Conservation (phyloP, 2,329 filamentous ascomycete genomes). For the Trichoderma simmonsii region DNA sequence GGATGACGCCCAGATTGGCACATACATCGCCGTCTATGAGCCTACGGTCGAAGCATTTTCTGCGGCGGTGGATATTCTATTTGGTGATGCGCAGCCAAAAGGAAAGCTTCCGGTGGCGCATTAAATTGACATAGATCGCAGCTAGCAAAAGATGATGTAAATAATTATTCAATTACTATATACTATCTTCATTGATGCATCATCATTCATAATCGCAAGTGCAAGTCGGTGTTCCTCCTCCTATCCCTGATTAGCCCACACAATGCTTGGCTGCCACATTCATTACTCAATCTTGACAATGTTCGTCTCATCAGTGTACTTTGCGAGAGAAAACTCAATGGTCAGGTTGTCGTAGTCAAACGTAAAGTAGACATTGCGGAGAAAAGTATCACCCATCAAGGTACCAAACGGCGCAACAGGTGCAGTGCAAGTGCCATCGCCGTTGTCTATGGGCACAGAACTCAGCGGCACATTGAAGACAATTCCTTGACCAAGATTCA, state of each 20-base stretch:
- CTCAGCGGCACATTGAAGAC: constrained; percentile 16
- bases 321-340: constrained; percentile 16
- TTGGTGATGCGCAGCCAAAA: constrained; percentile 19
- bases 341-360: constrained; percentile 20
- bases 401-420: not conserved
- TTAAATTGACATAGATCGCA: not conserved
- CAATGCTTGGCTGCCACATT: not conserved
- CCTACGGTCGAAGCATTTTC: constrained; percentile 27
- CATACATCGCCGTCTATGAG: constrained; percentile 27
- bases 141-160: no score
- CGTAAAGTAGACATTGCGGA: constrained; percentile 18
- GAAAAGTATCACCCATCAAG: constrained; percentile 10
- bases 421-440: constrained; percentile 9
- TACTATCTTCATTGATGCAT: not conserved
- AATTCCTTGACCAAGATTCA: constrained; percentile 7
- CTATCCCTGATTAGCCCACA: no score
- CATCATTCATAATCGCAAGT: not conserved
- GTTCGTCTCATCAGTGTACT: constrained; percentile 16
- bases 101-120: constrained; percentile 23
- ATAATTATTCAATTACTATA: not conserved
- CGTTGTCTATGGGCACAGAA: not conserved
- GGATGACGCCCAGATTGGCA: constrained; percentile 23
- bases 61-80: constrained; percentile 24
- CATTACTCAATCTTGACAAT: constrained; percentile 18
- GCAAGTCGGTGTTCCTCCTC: no score